Evolutionary conservation across 352 stramenopile species (phyloP).

Genomic region (Phytopythium mirpurense): DNA sequence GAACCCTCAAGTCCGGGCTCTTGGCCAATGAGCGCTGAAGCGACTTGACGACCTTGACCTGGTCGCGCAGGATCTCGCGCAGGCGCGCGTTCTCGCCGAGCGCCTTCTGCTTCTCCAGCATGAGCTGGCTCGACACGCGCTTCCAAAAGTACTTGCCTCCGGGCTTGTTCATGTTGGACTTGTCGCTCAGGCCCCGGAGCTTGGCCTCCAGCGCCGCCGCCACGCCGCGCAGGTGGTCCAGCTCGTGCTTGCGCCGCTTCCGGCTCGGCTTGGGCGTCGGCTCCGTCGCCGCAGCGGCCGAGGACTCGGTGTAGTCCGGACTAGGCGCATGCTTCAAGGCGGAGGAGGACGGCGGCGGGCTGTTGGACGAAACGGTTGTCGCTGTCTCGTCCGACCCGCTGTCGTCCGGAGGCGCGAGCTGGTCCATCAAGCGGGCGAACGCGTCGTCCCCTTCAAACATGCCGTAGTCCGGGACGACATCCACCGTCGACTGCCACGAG

Average conservation of each 20-base stretch:
- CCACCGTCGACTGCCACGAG: not conserved
- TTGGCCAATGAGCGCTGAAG: conserved; percentile 27
- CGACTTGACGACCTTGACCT: conserved; percentile 30
- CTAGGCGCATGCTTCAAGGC: not conserved
- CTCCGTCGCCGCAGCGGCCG: not conserved
- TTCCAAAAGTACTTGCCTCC: conserved; percentile 35
- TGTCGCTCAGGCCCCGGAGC: conserved; percentile 28
- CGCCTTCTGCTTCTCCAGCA: conserved; percentile 36
- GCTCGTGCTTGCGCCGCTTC: conserved; percentile 48
- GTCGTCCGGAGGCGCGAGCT: conserved; percentile 13
- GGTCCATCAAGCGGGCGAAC: conserved; percentile 4
- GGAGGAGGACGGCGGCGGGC: conserved; percentile 6
- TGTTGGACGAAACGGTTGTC: conserved; percentile 2
- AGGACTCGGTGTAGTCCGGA: not conserved
- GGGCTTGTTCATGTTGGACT: conserved; percentile 17
- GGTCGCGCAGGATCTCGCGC: conserved; percentile 33
- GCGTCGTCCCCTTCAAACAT: conserved; percentile 4
- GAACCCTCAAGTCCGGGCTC: conserved; percentile 21
- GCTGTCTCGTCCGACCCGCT: conserved; percentile 1
- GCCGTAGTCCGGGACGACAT: conserved; percentile 1
- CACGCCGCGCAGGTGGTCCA: conserved; percentile 41
- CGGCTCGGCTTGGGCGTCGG: conserved; percentile 25
- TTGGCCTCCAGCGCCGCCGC: conserved; percentile 38
- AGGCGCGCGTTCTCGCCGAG: conserved; percentile 44
- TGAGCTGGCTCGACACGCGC: conserved; percentile 33